Conservation (phyloP, 2,329 filamentous ascomycete species). For the Xylaria sp. region DNA sequence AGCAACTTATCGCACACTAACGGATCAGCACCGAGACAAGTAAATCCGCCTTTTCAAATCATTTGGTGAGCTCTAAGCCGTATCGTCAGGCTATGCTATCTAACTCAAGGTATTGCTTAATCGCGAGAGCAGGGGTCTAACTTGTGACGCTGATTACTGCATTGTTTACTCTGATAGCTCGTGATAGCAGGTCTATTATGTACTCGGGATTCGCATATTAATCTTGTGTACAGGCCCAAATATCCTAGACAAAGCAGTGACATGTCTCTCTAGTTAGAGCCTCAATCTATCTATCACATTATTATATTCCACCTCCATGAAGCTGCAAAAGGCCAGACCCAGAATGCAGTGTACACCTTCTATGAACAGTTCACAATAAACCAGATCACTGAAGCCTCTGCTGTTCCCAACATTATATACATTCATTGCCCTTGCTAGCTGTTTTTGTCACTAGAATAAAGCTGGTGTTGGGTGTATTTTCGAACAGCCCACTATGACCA, state of each 20-base stretch:
- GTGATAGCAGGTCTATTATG: slow-evolving; percentile 15
- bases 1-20: slow-evolving; percentile 1
- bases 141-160: slow-evolving; percentile 21
- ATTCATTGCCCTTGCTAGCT: slow-evolving; percentile 1
- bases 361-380: not conserved
- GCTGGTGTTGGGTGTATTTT: not conserved
- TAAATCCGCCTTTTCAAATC: slow-evolving; percentile 26
- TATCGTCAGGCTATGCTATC: not conserved
- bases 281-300: slow-evolving; percentile 1
- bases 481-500: slow-evolving; percentile 27
- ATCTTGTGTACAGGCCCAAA: slow-evolving; percentile 5
- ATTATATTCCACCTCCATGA: slow-evolving; percentile 11
- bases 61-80: slow-evolving; percentile 6
- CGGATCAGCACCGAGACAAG: slow-evolving; percentile 26
- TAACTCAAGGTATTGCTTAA: slow-evolving; percentile 10
- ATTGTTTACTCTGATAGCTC: not conserved
- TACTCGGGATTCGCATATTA: slow-evolving; percentile 8
- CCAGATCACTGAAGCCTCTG: not conserved
- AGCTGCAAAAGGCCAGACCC: not conserved
- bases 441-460: not conserved
- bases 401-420: not conserved
- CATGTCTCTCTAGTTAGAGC: slow-evolving; percentile 8
- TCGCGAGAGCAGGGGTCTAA: slow-evolving; percentile 9
- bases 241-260: not conserved
- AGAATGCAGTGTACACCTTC: slow-evolving; percentile 3